phyloP scores from a whole-genome alignment of 805 yeast species.

The Saccharomycopsis selenospora region DNA sequence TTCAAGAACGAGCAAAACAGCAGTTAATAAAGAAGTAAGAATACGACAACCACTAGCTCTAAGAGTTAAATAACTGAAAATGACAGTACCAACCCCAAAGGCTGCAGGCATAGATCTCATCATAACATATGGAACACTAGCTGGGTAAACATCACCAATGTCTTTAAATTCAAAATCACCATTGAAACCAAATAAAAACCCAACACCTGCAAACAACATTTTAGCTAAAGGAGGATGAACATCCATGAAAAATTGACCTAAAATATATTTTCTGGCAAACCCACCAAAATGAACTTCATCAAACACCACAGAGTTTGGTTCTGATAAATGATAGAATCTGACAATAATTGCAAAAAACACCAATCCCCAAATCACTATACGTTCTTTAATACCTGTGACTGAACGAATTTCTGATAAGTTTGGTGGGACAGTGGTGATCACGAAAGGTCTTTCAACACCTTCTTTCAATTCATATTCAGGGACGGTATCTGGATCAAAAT shows the following conservation, averaged over 20 bases:
- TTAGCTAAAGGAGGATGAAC: slow-evolving; percentile 78
- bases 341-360: slow-evolving; percentile 46
- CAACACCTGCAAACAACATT: slow-evolving; percentile 68
- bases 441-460: slow-evolving; percentile 49
- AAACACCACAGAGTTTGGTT: slow-evolving; percentile 79
- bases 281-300: slow-evolving; percentile 91
- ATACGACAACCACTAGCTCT: slow-evolving; percentile 68
- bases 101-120: slow-evolving; percentile 69
- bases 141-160: slow-evolving; percentile 61
- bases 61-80: slow-evolving; percentile 60
- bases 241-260: slow-evolving; percentile 61
- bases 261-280: slow-evolving; percentile 78
- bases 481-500: slow-evolving; percentile 29
- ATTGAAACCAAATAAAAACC: slow-evolving; percentile 56
- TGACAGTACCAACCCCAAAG: slow-evolving; percentile 60
- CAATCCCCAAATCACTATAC: slow-evolving; percentile 35
- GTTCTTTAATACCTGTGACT: slow-evolving; percentile 34
- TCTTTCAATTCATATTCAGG: slow-evolving; percentile 40
- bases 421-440: slow-evolving; percentile 44
- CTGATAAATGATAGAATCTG: slow-evolving; percentile 52
- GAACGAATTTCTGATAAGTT: slow-evolving; percentile 36
- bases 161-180: slow-evolving; percentile 62
- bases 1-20: slow-evolving; percentile 53
- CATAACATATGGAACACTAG: slow-evolving; percentile 48
- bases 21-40: slow-evolving; percentile 49